phyloP scores from a whole-genome alignment of 2,329 filamentous ascomycete genomes.

The Pseudocercospora fuligena region DNA sequence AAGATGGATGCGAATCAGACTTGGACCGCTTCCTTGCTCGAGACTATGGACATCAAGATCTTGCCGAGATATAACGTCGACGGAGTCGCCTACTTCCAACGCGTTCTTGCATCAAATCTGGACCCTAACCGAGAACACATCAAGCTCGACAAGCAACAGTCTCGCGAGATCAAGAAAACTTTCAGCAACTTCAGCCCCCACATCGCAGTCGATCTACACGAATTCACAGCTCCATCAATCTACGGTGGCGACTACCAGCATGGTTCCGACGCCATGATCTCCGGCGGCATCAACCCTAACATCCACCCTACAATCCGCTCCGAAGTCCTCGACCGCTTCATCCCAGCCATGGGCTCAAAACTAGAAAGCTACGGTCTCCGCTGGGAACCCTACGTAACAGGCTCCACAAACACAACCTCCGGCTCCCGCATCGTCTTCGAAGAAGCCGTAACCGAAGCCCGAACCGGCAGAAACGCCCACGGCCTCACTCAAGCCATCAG shows the following conservation, averaged over 20 bases:
- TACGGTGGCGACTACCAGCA: neutral
- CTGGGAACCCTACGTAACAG: conserved; percentile 44
- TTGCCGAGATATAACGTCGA: neutral
- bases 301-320: conserved; percentile 38
- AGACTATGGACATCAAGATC: neutral
- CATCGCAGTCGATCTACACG: neutral
- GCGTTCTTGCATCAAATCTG: neutral
- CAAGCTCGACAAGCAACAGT: neutral
- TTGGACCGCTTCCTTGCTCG: neutral
- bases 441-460: neutral
- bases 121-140: neutral
- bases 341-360: conserved; percentile 34
- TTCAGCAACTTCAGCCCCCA: neutral
- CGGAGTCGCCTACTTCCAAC: neutral
- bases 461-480: neutral
- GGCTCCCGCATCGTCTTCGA: conserved; percentile 22
- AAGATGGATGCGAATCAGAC: neutral
- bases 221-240: neutral
- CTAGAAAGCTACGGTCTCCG: conserved; percentile 38
- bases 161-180: neutral
- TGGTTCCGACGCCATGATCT: neutral
- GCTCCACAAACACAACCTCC: conserved; percentile 22
- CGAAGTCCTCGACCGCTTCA: conserved; percentile 40
- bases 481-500: neutral
- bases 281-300: conserved; percentile 14